Evolutionary conservation across 73 alveolate species (phyloP).

Genomic region (Paramecium tetraurelia): DNA sequence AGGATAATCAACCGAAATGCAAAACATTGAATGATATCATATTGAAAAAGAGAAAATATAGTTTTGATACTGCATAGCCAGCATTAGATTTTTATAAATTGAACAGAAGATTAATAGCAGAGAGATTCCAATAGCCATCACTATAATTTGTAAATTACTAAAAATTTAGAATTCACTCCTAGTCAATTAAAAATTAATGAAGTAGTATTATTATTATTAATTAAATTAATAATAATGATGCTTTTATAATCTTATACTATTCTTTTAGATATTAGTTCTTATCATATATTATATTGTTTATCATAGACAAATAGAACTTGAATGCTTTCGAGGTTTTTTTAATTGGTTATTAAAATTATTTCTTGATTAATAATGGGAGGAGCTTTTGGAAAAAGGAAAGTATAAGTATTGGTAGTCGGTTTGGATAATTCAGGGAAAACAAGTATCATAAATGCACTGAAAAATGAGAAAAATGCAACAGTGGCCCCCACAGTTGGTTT

Average conservation of each 20-base stretch:
- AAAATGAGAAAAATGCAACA: constrained; percentile 61
- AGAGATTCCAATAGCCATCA: background rate
- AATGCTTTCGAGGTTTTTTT: background rate
- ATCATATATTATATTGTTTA: background rate
- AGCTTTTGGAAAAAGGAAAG: constrained; percentile 67
- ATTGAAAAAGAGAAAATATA: background rate
- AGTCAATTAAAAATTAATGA: background rate
- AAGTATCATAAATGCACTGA: constrained; percentile 63
- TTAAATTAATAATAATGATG: background rate
- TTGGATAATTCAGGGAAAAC: constrained; percentile 77
- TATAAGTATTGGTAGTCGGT: constrained; percentile 73
- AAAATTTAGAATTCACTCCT: background rate
- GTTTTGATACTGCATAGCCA: background rate
- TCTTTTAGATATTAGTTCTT: too few relatives aligned
- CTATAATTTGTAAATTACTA: background rate
- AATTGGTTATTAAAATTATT: background rate
- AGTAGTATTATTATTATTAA: background rate
- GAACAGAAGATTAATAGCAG: background rate
- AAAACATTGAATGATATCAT: background rate
- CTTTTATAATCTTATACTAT: background rate
- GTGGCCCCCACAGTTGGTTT: constrained; percentile 77
- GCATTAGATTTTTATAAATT: background rate
- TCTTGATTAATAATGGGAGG: constrained; percentile 64
- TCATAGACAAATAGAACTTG: background rate
- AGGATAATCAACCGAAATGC: background rate